Base-by-base conservation (phyloP, 768 basidiomycete species). In the Lentinula guzmanii region DNA sequence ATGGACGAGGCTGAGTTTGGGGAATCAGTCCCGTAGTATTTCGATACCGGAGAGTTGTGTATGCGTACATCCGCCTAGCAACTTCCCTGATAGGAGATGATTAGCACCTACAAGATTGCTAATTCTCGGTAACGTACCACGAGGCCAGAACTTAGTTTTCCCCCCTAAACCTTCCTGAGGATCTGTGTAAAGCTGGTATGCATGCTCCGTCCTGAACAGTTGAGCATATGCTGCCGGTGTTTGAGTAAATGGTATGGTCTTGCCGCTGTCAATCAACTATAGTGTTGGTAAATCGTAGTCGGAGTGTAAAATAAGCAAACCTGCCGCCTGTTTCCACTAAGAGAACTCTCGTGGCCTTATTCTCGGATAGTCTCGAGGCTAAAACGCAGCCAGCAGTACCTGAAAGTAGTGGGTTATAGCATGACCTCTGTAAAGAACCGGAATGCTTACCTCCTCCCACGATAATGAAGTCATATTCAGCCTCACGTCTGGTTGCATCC, bases 351-450 rank as follows among this genome's bases (percentile, higher is more conserved):
- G 84, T 70, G 1, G 68, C 70, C 1, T 80, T 79, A 59, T 85
- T 73, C 66, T 87, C 86, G 13, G 79, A 80, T 3, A 87, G 71
- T 7, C 86, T 77, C 4, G 84, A 75, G 2, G 86, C 85, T 18
- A 87, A 73, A 0, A 77, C 83, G 62, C 85, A 86, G 8, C 86
- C 86, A 2, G 83, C 74, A 15, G 85, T 86, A 24, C 86, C 85
- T 82, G 53, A 18, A 64, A 57, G 5, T 3, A 65, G 64, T 1
- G 35, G 18, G 18, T 13, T 7, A 28, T 28, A 24, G 56, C n/a
- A 41, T 15, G 11, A 1, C 33, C 57, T 3, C 16, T 18, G 52
- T 15, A 13, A 28, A 35, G 62, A 4, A n/a, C 45, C 7, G 16
- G 21, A 34, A 39, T 58, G 1, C 69, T 15, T 64, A 80, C 83